Percentiles rank a stretch among this genome's conserved stretches.
These are phyloP conservation scores for Davidsoniella neocaledoniae DNA, from an alignment of 2,329 filamentous ascomycete genomes.

Conservation along the genomic window DNA sequence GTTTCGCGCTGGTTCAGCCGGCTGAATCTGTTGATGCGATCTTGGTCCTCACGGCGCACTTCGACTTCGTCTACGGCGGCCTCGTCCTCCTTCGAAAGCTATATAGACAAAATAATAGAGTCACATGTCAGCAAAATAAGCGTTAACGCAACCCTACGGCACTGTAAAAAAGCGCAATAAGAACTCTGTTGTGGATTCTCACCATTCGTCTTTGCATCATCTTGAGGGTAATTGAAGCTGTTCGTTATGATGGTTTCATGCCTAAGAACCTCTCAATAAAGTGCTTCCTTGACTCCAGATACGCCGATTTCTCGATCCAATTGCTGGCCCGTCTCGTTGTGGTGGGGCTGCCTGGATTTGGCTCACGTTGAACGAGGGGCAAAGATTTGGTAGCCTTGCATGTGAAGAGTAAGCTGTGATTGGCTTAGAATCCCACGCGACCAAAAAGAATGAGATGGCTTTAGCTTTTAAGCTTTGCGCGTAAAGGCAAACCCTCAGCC, in stretches of 20 bases:
- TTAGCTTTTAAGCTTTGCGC: neutral
- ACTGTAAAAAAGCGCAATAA: too few species aligned
- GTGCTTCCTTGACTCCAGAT: too few species aligned
- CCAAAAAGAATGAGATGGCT: neutral
- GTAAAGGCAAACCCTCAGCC: neutral
- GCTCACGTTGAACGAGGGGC: neutral
- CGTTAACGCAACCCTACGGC: neutral
- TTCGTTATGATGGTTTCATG: neutral
- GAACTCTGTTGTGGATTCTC: constrained; percentile 15
- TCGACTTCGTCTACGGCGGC: constrained; percentile 68
- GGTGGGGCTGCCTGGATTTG: constrained; percentile 1
- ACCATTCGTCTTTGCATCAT: constrained; percentile 47
- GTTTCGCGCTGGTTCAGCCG: constrained; percentile 78
- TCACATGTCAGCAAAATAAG: neutral
- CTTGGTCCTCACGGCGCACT: constrained; percentile 90
- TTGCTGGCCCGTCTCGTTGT: neutral
- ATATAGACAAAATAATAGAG: neutral
- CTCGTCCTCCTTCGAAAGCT: constrained; percentile 94
- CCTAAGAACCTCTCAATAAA: too few species aligned
- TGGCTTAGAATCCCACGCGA: neutral
- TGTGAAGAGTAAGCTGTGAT: neutral
- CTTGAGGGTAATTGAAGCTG: constrained; percentile 19
- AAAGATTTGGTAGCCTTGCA: constrained; percentile 1
- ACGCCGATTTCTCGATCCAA: too few species aligned
- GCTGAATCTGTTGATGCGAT: constrained; percentile 98